A percentile compares a stretch with the other conserved stretches of the same genome.
Evolutionary conservation across 2,329 filamentous ascomycete species (phyloP).

Genomic region (Penicillium sp.): DNA sequence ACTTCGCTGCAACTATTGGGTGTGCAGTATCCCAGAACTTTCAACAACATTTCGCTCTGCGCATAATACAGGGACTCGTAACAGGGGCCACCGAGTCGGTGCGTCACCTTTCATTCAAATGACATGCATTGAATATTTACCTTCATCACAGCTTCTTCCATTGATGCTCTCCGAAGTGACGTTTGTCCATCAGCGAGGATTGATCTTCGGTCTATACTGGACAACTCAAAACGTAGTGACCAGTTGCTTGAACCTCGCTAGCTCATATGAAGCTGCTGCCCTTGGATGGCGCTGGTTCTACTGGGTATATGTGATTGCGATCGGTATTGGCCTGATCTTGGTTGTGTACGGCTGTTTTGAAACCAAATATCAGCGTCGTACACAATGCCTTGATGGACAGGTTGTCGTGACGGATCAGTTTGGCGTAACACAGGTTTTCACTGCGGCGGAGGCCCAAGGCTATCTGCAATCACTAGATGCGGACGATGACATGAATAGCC

Average conservation of each 20-base stretch:
- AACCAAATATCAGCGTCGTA: constrained; percentile 38
- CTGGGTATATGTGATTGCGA: constrained; percentile 40
- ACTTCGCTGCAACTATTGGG: constrained; percentile 35
- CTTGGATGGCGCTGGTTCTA: constrained; percentile 46
- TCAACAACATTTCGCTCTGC: constrained; percentile 38
- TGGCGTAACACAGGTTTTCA: constrained; percentile 37
- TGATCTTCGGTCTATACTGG: constrained; percentile 42
- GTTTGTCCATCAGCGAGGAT: constrained; percentile 42
- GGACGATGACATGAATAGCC: constrained; percentile 10
- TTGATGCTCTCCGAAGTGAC: constrained; percentile 42
- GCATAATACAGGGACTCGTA: constrained; percentile 39
- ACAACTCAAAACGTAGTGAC: constrained; percentile 39
- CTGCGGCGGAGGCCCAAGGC: constrained; percentile 28
- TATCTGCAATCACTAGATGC: constrained; percentile 5
- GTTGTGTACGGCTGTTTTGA: constrained; percentile 44
- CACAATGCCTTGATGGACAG: constrained; percentile 34
- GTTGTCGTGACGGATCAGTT: constrained; percentile 43
- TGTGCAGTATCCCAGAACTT: constrained; percentile 36
- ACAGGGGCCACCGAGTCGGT: constrained; percentile 42
- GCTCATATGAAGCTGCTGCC: constrained; percentile 37
- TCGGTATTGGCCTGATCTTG: constrained; percentile 37
- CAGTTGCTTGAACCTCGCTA: constrained; percentile 33
- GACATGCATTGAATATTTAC: background rate
- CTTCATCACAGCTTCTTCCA: constrained; percentile 31
- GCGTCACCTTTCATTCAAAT: background rate